Percentiles rank a stretch among this genome's conserved stretches.
Conservation (phyloP, 306 rosid species). For the Inga leiocalycina region DNA sequence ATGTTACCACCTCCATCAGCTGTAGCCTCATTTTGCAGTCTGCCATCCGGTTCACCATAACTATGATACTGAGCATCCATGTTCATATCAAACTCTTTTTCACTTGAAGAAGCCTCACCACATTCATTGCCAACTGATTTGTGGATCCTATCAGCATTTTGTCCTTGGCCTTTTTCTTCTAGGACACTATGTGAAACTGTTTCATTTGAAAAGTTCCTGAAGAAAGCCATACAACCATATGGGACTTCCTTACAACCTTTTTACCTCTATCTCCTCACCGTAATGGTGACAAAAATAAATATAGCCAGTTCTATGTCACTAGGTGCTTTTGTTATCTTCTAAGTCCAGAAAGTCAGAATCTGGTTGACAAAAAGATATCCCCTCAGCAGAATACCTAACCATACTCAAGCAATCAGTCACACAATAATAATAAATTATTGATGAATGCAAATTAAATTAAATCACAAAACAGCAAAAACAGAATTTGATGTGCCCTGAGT, state of each 20-base stretch:
- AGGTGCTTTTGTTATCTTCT: slow-evolving; percentile 42
- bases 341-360: slow-evolving; percentile 34
- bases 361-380: slow-evolving; percentile 36
- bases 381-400: slow-evolving; percentile 25
- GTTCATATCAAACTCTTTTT: slow-evolving; percentile 83
- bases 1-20: slow-evolving; percentile 56
- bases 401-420: slow-evolving; percentile 14
- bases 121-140: slow-evolving; percentile 64
- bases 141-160: slow-evolving; percentile 53
- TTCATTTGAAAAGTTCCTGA: slow-evolving; percentile 73
- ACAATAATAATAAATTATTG: background rate
- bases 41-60: slow-evolving; percentile 65
- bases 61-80: slow-evolving; percentile 77
- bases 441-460: slow-evolving; percentile 17
- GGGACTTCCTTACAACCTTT: slow-evolving; percentile 44
- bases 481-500: background rate
- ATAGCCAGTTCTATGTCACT: slow-evolving; percentile 21
- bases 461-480: slow-evolving; percentile 22
- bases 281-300: slow-evolving; percentile 25
- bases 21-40: slow-evolving; percentile 63
- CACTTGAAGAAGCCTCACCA: slow-evolving; percentile 63
- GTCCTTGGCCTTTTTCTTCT: slow-evolving; percentile 75
- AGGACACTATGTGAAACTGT: slow-evolving; percentile 66
- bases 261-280: slow-evolving; percentile 36
- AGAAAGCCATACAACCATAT: slow-evolving; percentile 80